Percentiles rank a stretch among this genome's conserved stretches.
Evolutionary conservation across 78 protist species (phyloP).

Genomic region (Cavenderia fasciculata): DNA sequence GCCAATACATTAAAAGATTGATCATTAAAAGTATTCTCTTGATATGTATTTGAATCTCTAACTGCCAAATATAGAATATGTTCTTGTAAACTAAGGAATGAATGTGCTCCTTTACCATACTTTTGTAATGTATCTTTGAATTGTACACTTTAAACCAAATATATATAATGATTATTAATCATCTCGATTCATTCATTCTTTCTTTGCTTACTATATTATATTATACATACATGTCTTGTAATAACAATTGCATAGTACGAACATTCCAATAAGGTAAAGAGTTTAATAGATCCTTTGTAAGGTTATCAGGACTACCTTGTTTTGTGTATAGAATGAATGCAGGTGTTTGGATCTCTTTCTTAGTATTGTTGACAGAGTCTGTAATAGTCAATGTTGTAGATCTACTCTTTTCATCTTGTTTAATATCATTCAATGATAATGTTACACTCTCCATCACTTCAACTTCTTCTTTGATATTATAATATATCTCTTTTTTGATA

Average conservation of each 20-base stretch:
- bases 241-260: conserved; percentile 34
- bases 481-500: too few relatives aligned
- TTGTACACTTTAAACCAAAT: conserved; percentile 13
- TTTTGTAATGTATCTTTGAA: conserved; percentile 56
- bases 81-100: conserved; percentile 42
- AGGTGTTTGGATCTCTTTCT: conserved; percentile 34
- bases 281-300: conserved; percentile 49
- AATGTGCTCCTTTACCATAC: conserved; percentile 52
- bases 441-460: too few relatives aligned
- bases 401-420: neutral
- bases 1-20: conserved; percentile 7
- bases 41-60: conserved; percentile 27
- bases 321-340: conserved; percentile 38
- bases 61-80: conserved; percentile 48
- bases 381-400: neutral
- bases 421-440: neutral
- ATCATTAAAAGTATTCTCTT: conserved; percentile 12
- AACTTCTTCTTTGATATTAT: too few relatives aligned
- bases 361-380: neutral
- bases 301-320: conserved; percentile 51
- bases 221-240: conserved; percentile 61
- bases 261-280: conserved; percentile 7
- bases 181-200: neutral
- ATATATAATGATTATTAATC: neutral
- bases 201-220: too few relatives aligned